Base-by-base conservation (phyloP, 306 rosid species). In the Leucaena leucocephala region DNA sequence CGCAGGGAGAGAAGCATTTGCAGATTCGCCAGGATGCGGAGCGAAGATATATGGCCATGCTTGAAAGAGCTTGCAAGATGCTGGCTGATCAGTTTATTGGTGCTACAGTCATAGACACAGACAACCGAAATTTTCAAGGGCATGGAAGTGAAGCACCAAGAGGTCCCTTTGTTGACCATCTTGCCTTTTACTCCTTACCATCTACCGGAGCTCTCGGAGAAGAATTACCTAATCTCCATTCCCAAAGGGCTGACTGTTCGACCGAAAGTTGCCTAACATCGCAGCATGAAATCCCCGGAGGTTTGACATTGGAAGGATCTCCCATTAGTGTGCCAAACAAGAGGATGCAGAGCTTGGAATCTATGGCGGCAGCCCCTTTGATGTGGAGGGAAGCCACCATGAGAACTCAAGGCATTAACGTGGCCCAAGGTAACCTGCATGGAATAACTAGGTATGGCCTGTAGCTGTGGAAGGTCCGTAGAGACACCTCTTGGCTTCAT, bases 21-120 rank as follows among this genome's bases (percentile, higher is more conserved):
- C 96, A 87, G 84, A 93, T 95, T 85, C 98, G 98, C 79, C 97
- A 93, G 83, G 92, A 88, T 72, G 99, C 99, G 0, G 99, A 95
- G 66, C 82, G 82, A 46, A 90, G 96, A 84, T 95, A 95, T 78
- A 93, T 95, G 89, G 94, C 91, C 58, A 92, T 93, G 98, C 94
- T 95, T 33, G 99, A 95, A 87, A 91, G 96, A 86, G 98, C 99
- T 70, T 95, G 99, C 86, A 93, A 91, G 87, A 93, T 95, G 97
- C 91, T 95, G 34, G 99, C 97, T 19, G 97, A 95, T 85, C 98
- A 95, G 63, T 91, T 93, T 67, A 86, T 95, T 27, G 91, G 96
- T 70, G 91, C 93, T 77, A 78, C 93, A 5, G 88, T 87, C 21
- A 83, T 84, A 40, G 93, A 90, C 85, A 88, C 94, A 2, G 90